Base-by-base conservation (phyloP, 306 rosid genomes). In the Casuarina equisetifolia region DNA sequence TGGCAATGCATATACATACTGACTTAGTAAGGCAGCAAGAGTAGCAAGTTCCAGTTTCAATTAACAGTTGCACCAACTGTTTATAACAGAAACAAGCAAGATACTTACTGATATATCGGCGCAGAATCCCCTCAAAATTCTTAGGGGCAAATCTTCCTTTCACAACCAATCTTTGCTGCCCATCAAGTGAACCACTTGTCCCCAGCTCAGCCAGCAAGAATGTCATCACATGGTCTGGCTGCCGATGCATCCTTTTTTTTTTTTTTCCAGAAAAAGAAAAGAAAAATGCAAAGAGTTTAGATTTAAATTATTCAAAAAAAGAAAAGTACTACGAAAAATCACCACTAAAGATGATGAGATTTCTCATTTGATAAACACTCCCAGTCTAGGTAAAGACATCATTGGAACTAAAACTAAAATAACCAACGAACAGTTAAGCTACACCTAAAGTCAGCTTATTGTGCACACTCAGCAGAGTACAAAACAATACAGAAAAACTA, bases 61-160 rank as follows among this genome's bases (percentile, higher is more conserved):
- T 9, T 46, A 67, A 40, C 2, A 1, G 71, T 40, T 43, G 9
- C n/a, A n/a, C n/a, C 12, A 62, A 5, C 69, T 35, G 70, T 36
- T 36, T 17, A 32, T 13, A 75, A 44, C 67, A 75, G 70, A 40
- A 62, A 6, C 59, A 63, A 35, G 76, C 15, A 6, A 79, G 44
- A 57, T 79, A 88, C 97, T 87, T 86, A 95, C 99, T 92, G 84
- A 95, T 80, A 80, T 95, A 95, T 82, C 97, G 90, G 10, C 99
- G 87, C 77, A 95, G 81, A 74, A 95, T 95, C 82, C 99, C 99
- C 80, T 95, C 99, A 52, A 95, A 95, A 76, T 91, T 92, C 88
- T 92, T 94, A 5, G 99, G 99, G 3, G 99, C 97, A 80, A 91
- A 95, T 85, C 99, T 88, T 75, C 99, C 99, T 87, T 92, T 95